Evolutionary conservation across 345 rosid species (phyloP), one percentile per base, ranked within the genome.

Genomic region (Nephelium lappaceum): DNA sequence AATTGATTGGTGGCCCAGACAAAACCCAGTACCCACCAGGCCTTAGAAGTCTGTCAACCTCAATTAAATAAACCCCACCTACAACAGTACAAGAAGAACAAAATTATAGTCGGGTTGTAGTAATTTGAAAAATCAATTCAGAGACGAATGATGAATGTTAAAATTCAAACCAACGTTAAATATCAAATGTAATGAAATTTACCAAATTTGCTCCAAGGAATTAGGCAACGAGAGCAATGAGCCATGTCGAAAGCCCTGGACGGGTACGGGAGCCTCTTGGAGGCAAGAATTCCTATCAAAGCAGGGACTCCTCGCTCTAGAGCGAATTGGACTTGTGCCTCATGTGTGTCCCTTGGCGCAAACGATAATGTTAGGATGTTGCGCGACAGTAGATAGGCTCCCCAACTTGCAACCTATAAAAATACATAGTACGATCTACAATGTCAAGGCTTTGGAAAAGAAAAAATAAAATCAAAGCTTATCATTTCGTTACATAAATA

Each of bases 291-390:
- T 24, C 93, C 95, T 7, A 89, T 88, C 72, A 89, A 60, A 3
- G 95, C 93, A 3, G 95, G 95, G 67, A 91, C 92, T 57, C 95
- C 95, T 8, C 95, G 86, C 81, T 91, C 95, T 25, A 90, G 85
- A 0, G 95, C 95, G 31, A 91, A 91, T 53, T 90, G 95, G 7
- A 91, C 95, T 60, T 91, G 95, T 2, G 91, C 93, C 77, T 90
- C 91, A 12, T 91, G 95, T 0, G 89, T 85, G 77, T 91, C 95
- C 75, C 93, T 90, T 0, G 95, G 95, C 4, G 93, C 93, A 81
- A 90, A 87, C 21, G 95, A 91, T 87, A 91, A 68, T 0, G 92
- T 68, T 7, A 87, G 0, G 24, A 91, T 81, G 84, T 84, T 82
- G 27, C 92, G 82, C 0, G 90, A 73, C 61, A 86, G 81, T 47